A percentile compares a stretch with the other conserved stretches of the same genome.
phyloP scores from a whole-genome alignment of 164 flowering plant genomes.

The Stephania cephalantha region DNA sequence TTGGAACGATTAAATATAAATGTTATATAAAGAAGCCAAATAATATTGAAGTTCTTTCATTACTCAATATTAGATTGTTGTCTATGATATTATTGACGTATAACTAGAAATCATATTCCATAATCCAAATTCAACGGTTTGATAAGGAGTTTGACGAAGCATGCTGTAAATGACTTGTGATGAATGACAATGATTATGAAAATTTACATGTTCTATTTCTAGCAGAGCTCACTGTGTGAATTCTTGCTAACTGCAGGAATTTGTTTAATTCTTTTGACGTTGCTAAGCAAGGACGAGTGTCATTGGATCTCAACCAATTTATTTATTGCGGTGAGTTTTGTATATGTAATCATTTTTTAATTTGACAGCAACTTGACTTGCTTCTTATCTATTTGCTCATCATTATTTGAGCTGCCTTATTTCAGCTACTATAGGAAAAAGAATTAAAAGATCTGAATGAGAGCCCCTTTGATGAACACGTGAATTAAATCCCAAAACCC shows the following conservation, averaged over 20 bases:
- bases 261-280: slow-evolving; percentile 73
- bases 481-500: not conserved
- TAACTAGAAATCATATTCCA: not conserved
- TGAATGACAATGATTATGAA: not conserved
- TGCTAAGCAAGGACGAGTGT: slow-evolving; percentile 68
- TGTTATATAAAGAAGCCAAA: too few relatives aligned
- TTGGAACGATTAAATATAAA: too few relatives aligned
- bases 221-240: not conserved
- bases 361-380: too few relatives aligned
- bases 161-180: not conserved
- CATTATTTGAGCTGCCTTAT: too few relatives aligned
- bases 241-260: slow-evolving; percentile 40
- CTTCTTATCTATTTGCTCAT: not conserved
- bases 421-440: too few relatives aligned
- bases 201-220: not conserved
- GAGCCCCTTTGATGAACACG: too few relatives aligned
- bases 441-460: too few relatives aligned
- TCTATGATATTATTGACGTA: not conserved
- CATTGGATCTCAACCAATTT: slow-evolving; percentile 77
- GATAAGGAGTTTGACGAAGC: not conserved
- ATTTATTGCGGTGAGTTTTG: slow-evolving; percentile 59
- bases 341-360: not conserved
- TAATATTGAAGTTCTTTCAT: too few relatives aligned
- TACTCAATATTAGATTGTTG: not conserved
- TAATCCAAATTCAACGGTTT: not conserved